phyloP scores from a whole-genome alignment of 2,329 filamentous ascomycete genomes.

The Fusarium luffae region DNA sequence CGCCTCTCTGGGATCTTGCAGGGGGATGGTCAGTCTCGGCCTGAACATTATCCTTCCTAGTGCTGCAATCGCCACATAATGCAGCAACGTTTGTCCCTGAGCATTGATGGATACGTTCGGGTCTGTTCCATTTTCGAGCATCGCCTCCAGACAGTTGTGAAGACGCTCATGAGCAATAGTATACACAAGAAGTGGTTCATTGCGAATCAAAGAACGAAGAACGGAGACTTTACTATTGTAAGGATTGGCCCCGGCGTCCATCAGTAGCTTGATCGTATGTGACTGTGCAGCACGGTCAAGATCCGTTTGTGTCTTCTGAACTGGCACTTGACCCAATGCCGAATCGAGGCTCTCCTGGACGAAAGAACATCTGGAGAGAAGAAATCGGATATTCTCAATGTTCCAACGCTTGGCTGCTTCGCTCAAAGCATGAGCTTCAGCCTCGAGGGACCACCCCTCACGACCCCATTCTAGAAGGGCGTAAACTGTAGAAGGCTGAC shows the following conservation, averaged over 20 bases:
- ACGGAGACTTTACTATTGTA: background rate
- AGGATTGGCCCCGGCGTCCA: background rate
- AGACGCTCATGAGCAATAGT: background rate
- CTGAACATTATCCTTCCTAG: too few relatives aligned
- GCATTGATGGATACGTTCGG: background rate
- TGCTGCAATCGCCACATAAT: background rate
- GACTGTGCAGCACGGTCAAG: background rate
- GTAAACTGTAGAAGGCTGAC: background rate
- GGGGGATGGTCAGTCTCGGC: background rate
- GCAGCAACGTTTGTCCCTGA: background rate
- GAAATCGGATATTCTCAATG: background rate
- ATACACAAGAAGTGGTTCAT: background rate
- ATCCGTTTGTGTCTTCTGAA: background rate
- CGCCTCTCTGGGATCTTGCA: too few relatives aligned
- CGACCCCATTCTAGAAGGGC: background rate
- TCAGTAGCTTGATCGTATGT: background rate
- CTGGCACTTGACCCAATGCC: background rate
- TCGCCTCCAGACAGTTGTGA: background rate
- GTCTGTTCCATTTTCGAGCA: background rate
- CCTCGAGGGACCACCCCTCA: background rate
- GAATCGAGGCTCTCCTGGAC: background rate
- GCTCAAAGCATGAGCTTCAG: background rate
- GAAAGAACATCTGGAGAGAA: background rate
- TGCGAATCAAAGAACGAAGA: background rate
- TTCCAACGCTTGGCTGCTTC: background rate